Evolutionary conservation across 1,284 basidiomycete genomes (phyloP).

Genomic region (Testicularia cyperi): DNA sequence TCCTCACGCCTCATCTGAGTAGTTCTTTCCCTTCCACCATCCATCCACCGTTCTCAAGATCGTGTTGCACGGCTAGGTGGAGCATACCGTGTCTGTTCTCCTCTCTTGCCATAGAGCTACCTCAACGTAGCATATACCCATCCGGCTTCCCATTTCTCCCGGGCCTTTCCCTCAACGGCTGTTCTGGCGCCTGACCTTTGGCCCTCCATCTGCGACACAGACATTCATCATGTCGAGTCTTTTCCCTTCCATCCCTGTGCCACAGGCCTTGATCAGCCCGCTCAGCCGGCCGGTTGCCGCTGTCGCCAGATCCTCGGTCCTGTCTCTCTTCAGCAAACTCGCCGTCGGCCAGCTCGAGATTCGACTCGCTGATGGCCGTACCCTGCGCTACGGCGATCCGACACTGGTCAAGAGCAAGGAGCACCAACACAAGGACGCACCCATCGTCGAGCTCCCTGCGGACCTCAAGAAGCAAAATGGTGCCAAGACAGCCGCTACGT

Average conservation of each 20-base stretch:
- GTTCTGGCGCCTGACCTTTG: too few relatives aligned
- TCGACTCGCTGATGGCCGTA: slow-evolving; percentile 11
- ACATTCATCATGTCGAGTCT: slow-evolving; percentile 23
- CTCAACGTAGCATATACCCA: too few relatives aligned
- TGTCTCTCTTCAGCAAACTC: slow-evolving; percentile 31
- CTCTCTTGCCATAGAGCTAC: too few relatives aligned
- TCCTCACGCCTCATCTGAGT: too few relatives aligned
- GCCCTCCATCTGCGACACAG: too few relatives aligned
- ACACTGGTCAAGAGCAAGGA: slow-evolving; percentile 38
- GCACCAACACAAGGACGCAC: slow-evolving; percentile 9
- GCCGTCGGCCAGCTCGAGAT: slow-evolving; percentile 39
- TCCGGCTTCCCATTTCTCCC: too few relatives aligned
- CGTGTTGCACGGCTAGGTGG: too few relatives aligned
- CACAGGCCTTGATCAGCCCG: slow-evolving; percentile 15
- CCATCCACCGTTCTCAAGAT: too few relatives aligned
- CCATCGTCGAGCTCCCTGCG: not conserved
- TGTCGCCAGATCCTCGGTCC: slow-evolving; percentile 28
- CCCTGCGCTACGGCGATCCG: slow-evolving; percentile 32
- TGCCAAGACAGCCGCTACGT: not conserved
- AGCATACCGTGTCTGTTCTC: too few relatives aligned
- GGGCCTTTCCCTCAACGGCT: too few relatives aligned
- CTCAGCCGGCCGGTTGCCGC: slow-evolving; percentile 22
- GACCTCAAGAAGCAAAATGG: slow-evolving; percentile 1
- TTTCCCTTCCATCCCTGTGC: slow-evolving; percentile 31
- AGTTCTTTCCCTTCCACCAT: too few relatives aligned